phyloP scores from a whole-genome alignment of 2,329 filamentous ascomycete species.

The Cercospora sesami region DNA sequence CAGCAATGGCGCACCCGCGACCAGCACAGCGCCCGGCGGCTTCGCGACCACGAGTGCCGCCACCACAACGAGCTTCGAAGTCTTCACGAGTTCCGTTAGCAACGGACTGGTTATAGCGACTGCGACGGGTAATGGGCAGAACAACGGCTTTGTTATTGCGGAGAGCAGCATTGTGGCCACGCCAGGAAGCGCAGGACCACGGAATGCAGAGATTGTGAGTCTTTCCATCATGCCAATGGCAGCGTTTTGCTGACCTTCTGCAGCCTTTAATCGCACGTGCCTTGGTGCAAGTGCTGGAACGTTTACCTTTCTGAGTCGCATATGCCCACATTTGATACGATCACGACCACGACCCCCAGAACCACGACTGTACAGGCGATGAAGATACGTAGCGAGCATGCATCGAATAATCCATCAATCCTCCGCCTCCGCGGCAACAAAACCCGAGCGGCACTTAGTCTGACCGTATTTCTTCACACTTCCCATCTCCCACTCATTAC shows the following conservation, averaged over 20 bases:
- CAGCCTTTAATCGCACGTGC: constrained; percentile 33
- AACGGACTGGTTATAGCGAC: constrained; percentile 32
- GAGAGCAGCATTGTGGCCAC: constrained; percentile 39
- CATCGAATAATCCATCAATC: constrained; percentile 24
- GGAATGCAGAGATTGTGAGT: constrained; percentile 38
- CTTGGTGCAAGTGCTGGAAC: constrained; percentile 31
- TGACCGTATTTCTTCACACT: not conserved
- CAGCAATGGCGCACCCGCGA: constrained; percentile 30
- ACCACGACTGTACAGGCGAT: constrained; percentile 22
- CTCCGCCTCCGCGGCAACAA: not conserved
- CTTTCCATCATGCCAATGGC: not conserved
- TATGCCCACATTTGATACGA: not conserved
- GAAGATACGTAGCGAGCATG: constrained; percentile 13
- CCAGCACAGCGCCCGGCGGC: constrained; percentile 24
- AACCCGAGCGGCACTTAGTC: not conserved
- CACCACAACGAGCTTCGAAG: constrained; percentile 29
- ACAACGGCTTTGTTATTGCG: constrained; percentile 36
- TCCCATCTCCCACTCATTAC: not conserved
- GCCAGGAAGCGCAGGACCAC: constrained; percentile 30
- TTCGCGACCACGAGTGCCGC: constrained; percentile 25
- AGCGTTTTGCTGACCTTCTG: constrained; percentile 20
- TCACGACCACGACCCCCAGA: constrained; percentile 3
- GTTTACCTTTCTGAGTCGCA: constrained; percentile 27
- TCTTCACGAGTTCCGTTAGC: constrained; percentile 28
- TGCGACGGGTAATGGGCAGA: constrained; percentile 17